A percentile compares a stretch with the other conserved stretches of the same genome.
Evolutionary conservation across 805 yeast species (phyloP).

Genomic region (Candida nemodendra): DNA sequence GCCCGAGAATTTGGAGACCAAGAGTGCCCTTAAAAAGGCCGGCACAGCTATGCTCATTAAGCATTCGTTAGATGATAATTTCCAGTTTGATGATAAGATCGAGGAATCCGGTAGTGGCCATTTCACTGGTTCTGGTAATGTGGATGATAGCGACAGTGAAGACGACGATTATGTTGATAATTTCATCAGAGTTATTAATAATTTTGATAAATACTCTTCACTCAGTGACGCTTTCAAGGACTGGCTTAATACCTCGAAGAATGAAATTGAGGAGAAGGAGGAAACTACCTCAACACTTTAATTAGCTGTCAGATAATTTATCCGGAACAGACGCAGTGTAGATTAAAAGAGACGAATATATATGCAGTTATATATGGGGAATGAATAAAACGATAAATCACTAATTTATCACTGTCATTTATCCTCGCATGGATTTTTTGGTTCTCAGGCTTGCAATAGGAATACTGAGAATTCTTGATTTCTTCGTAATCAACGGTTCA

Average conservation of each 20-base stretch:
- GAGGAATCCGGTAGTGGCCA: slow-evolving; percentile 6
- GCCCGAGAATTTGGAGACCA: neutral
- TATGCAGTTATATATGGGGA: neutral
- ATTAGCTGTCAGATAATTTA: too few relatives aligned
- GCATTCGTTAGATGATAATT: slow-evolving; percentile 33
- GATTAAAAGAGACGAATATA: slow-evolving; percentile 1
- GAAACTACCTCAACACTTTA: too few relatives aligned
- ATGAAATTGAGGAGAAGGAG: slow-evolving; percentile 4
- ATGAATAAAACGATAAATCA: too few relatives aligned
- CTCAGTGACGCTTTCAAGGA: slow-evolving; percentile 37
- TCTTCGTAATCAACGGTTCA: slow-evolving; percentile 6
- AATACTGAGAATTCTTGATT: slow-evolving; percentile 30
- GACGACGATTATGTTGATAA: slow-evolving; percentile 31
- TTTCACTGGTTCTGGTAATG: slow-evolving; percentile 14
- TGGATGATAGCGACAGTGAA: slow-evolving; percentile 22
- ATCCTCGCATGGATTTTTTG: slow-evolving; percentile 13
- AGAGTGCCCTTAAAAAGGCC: neutral
- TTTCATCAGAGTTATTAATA: slow-evolving; percentile 33
- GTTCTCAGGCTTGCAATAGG: slow-evolving; percentile 32
- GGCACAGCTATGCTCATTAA: slow-evolving; percentile 13
- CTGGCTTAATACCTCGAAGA: slow-evolving; percentile 28
- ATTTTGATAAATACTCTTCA: slow-evolving; percentile 34
- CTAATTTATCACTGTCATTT: too few relatives aligned
- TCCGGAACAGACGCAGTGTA: too few relatives aligned
- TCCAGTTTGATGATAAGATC: slow-evolving; percentile 29